Percentiles rank a stretch among this genome's conserved stretches.
Evolutionary conservation across 2,329 filamentous ascomycete genomes (phyloP).

Genomic region (Tolypocladium pustulatum): DNA sequence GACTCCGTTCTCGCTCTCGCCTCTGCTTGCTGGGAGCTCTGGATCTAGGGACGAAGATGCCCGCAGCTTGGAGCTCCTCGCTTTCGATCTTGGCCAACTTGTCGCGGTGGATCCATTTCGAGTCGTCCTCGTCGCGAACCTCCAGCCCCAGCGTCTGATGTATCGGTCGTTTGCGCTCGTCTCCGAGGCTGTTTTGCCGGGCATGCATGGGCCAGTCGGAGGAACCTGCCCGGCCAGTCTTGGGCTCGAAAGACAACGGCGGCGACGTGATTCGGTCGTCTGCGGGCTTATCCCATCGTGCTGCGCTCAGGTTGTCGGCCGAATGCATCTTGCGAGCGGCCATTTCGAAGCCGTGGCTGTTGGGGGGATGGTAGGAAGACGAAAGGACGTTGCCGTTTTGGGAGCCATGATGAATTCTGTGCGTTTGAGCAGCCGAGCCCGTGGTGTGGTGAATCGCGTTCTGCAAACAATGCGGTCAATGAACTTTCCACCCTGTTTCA

Average conservation of each 20-base stretch:
- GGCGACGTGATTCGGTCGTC: slow-evolving; percentile 13
- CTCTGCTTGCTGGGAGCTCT: slow-evolving; percentile 41
- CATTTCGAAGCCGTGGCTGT: slow-evolving; percentile 13
- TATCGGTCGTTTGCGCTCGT: slow-evolving; percentile 15
- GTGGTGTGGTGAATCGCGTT: slow-evolving; percentile 5
- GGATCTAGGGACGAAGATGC: slow-evolving; percentile 49
- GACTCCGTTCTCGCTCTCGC: slow-evolving; percentile 23
- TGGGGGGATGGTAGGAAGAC: slow-evolving; percentile 7
- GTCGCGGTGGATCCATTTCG: slow-evolving; percentile 79
- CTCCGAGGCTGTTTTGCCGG: slow-evolving; percentile 10
- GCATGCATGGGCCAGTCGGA: slow-evolving; percentile 7
- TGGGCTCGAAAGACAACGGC: slow-evolving; percentile 13
- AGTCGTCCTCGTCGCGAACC: slow-evolving; percentile 40
- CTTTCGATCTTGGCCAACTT: slow-evolving; percentile 76
- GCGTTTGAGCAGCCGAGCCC: slow-evolving; percentile 4
- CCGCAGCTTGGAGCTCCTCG: slow-evolving; percentile 68
- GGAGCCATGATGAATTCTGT: slow-evolving; percentile 7
- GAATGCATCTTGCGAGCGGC: slow-evolving; percentile 25
- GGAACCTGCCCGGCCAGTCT: slow-evolving; percentile 7
- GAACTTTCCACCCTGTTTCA: background rate
- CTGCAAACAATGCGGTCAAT: slow-evolving; percentile 3
- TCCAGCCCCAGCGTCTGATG: slow-evolving; percentile 14
- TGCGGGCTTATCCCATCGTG: slow-evolving; percentile 11
- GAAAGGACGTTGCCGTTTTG: slow-evolving; percentile 15
- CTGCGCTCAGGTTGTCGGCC: slow-evolving; percentile 18